Evolutionary conservation across 2,329 filamentous ascomycete genomes (phyloP), one percentile per base, ranked within the genome.

Genomic region (Clarireedia hainanense): DNA sequence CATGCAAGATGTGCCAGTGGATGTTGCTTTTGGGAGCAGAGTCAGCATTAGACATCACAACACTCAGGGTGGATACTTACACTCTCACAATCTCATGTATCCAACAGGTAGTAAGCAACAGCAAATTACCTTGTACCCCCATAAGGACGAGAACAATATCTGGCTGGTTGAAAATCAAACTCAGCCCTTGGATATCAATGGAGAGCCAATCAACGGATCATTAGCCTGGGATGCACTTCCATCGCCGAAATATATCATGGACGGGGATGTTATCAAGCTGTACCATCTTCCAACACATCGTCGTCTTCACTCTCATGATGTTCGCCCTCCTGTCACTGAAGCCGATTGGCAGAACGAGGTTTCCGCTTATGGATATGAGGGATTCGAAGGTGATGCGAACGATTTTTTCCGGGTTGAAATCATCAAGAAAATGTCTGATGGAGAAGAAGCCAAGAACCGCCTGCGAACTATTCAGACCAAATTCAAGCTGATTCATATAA

Each of bases 131-230:
- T 83, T 99, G 3, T 99, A 99, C 68, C 94, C 94, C 6, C 94
- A 99, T 80, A 97, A 97, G 79, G 94, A 99, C 67, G 90, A 96
- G 70, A 99, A 99, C 80, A 99, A 99, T 70, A 66, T 95, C 56
- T 99, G 89, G 83, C 74, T 96, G 37, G 70, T 97, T 56, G 94
- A 99, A 76, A 99, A 99, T 72, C 89, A 95, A 74, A 99, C 94
- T 7, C 90, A 96, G 68, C 94, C 94, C 9, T 77, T 94, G 17
- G 85, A 84, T 56, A 75, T 81, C 54, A 81, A 90, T 63, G 91
- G 89, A 52, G 79, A 88, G 60, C 80, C 84, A 47, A 86, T 96
- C 61, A 85, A 88, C 63, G 91, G 91, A 45, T 88, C 90, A 2
- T 74, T 77, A 49, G 92, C 91, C 7, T 97, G 92, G 92, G 88